These are phyloP conservation scores for Phytophthora quininea DNA, from an alignment of 352 stramenopile genomes.

Conservation along the genomic window DNA sequence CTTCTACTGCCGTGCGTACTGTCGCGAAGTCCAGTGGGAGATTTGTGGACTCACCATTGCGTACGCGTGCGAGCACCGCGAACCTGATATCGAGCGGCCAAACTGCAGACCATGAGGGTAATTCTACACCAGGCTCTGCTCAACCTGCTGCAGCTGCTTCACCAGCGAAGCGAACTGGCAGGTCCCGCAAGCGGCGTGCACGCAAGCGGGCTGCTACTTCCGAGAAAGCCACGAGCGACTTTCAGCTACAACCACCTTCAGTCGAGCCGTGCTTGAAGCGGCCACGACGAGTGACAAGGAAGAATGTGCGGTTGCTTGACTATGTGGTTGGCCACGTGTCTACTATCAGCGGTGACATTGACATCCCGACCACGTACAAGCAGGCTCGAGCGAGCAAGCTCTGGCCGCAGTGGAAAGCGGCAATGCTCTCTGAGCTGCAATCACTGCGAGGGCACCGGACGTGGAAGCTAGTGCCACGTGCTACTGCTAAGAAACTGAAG, in stretches of 20 bases:
- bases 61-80: neutral
- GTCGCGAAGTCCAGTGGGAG: neutral
- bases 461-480: slow-evolving; percentile 8
- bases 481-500: slow-evolving; percentile 1
- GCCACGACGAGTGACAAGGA: neutral
- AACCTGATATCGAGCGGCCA: too few relatives aligned
- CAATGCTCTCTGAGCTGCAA: slow-evolving; percentile 6
- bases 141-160: neutral
- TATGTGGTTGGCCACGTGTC: slow-evolving; percentile 6
- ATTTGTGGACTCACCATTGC: neutral
- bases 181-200: neutral
- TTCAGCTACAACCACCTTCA: neutral
- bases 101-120: too few relatives aligned
- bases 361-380: neutral
- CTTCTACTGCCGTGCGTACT: neutral
- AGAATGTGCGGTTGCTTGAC: slow-evolving; percentile 8
- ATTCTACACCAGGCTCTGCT: neutral
- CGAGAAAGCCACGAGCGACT: neutral
- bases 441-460: slow-evolving; percentile 6
- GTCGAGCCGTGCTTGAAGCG: neutral
- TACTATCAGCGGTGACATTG: neutral
- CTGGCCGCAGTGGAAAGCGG: slow-evolving; percentile 8
- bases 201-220: neutral
- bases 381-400: neutral
- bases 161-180: neutral